A percentile compares a stretch with the other conserved stretches of the same genome.
Evolutionary conservation across 192 early-diverging fungal genomes (phyloP).

Genomic region (Lunasporangiospora selenospora): DNA sequence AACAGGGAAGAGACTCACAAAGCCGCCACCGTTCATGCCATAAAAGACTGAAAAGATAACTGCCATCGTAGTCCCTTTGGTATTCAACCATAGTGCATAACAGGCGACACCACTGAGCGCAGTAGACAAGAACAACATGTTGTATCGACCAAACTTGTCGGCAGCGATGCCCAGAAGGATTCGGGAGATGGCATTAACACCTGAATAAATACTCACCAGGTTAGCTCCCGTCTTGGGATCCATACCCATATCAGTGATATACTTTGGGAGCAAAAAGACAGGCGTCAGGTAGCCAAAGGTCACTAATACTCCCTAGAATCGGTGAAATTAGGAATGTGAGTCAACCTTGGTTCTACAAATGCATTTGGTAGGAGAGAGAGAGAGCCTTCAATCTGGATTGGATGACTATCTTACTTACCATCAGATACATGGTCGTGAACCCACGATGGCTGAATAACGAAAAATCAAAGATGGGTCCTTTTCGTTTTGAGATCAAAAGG

Average conservation of each 20-base stretch:
- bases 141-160: slow-evolving; percentile 51
- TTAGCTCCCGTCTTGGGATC: slow-evolving; percentile 36
- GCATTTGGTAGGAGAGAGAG: too few relatives aligned
- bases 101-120: slow-evolving; percentile 50
- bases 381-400: too few relatives aligned
- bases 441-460: slow-evolving; percentile 46
- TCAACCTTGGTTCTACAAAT: slow-evolving; percentile 37
- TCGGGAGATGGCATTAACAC: slow-evolving; percentile 53
- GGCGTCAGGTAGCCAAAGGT: slow-evolving; percentile 41
- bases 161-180: slow-evolving; percentile 48
- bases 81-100: slow-evolving; percentile 50
- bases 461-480: slow-evolving; percentile 34
- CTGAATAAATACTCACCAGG: slow-evolving; percentile 52
- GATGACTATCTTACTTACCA: slow-evolving; percentile 45
- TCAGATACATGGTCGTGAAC: slow-evolving; percentile 47
- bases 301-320: slow-evolving; percentile 13
- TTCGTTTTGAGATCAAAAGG: not conserved
- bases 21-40: slow-evolving; percentile 56
- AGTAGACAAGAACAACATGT: slow-evolving; percentile 40
- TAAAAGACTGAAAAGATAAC: slow-evolving; percentile 50
- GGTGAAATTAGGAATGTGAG: too few relatives aligned
- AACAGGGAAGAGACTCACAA: slow-evolving; percentile 42
- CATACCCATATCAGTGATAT: slow-evolving; percentile 20
- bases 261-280: slow-evolving; percentile 41
- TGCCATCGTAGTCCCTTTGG: slow-evolving; percentile 30